Evolutionary conservation across 371 early-diverging fungal genomes (phyloP), one percentile per base, ranked within the genome.

Genomic region (Actinomortierella ambigua): DNA sequence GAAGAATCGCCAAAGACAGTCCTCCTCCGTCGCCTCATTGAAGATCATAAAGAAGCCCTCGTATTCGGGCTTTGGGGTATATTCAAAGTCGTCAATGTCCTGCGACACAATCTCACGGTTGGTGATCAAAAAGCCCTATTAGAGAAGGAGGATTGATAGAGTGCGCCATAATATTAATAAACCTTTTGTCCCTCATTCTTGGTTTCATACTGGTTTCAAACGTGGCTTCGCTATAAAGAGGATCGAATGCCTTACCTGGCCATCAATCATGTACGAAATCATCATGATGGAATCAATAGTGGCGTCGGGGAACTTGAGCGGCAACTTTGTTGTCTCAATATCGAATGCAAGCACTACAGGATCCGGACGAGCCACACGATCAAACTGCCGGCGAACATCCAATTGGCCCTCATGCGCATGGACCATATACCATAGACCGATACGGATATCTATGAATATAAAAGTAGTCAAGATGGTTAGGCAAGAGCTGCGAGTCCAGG

Each of bases 181-280:
- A n/a, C n/a, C n/a, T n/a, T n/a, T n/a, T n/a, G n/a, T n/a, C n/a
- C n/a, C n/a, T n/a, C n/a, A n/a, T n/a, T n/a, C n/a, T n/a, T n/a
- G n/a, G n/a, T n/a, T n/a, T n/a, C n/a, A n/a, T n/a, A n/a, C n/a
- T n/a, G n/a, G n/a, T n/a, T n/a, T n/a, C n/a, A n/a, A n/a, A n/a
- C n/a, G n/a, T n/a, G n/a, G n/a, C n/a, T n/a, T n/a, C n/a, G n/a
- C n/a, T n/a, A n/a, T n/a, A n/a, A n/a, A n/a, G 22, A 39, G 24
- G 11, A 39, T 1, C 39, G 23, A 27, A 18, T 5, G 27, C 34
- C 60, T 53, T 84, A 93, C 93, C 80, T 91, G 90, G 13, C 96
- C 97, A 59, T 98, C 97, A 60, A 98, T 90, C 98, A 99, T 98
- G 75, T 99, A 97, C 14, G 99, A 99, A 77, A 99, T 99, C 99